Percentiles rank a stretch among this genome's conserved stretches.
These are phyloP conservation scores for Fraxinus nigra DNA, from an alignment of 305 asterid genomes.

Conservation along the genomic window DNA sequence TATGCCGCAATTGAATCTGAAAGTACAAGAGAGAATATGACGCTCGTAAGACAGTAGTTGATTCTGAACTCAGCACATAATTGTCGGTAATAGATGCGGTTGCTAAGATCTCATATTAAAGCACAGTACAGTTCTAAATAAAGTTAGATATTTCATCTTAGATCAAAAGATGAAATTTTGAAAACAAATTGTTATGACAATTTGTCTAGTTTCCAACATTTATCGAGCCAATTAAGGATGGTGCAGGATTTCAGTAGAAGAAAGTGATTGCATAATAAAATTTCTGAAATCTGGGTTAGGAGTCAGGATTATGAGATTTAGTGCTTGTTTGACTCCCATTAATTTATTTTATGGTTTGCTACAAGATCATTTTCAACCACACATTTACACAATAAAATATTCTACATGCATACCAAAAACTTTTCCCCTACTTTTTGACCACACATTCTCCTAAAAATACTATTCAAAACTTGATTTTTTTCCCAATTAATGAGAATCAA, in stretches of 20 bases:
- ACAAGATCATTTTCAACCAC: not conserved
- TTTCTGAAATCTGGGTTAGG: not conserved
- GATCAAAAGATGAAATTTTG: not conserved
- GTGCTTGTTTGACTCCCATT: not conserved
- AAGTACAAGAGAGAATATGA: constrained; percentile 23
- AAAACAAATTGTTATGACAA: not conserved
- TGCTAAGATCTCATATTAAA: not conserved
- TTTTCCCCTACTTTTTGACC: not conserved
- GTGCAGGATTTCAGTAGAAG: not conserved
- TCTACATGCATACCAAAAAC: not conserved
- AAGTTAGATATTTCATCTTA: not conserved
- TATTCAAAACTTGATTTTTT: not conserved
- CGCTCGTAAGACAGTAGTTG: not conserved
- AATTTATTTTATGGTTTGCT: too few relatives aligned
- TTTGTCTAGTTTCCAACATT: not conserved
- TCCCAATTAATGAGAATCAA: not conserved
- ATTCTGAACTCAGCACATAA: not conserved
- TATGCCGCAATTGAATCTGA: constrained; percentile 87
- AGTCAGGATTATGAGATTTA: not conserved
- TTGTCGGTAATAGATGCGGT: not conserved
- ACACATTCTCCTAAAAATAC: not conserved
- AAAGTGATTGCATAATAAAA: not conserved
- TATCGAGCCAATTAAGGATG: not conserved
- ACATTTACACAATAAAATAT: too few relatives aligned
- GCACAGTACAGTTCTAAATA: not conserved